Evolutionary conservation across 1,284 basidiomycete genomes (phyloP).

Genomic region (Prillingera fragicola): DNA sequence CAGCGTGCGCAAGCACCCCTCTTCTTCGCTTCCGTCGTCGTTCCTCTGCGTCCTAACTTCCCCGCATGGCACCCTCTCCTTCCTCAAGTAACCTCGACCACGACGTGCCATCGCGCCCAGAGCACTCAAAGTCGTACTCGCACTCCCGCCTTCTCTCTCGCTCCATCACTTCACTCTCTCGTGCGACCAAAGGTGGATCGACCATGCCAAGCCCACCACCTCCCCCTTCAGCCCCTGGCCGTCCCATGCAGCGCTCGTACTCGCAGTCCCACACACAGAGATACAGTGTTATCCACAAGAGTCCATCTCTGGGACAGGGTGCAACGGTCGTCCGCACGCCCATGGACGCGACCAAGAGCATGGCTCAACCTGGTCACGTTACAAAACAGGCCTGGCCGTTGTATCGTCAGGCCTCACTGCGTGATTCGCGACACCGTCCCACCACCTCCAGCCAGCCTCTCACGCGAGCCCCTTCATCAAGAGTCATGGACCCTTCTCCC

Average conservation of each 20-base stretch:
- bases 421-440: background rate
- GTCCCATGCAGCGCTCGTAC: conserved; percentile 11
- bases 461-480: too few relatives aligned
- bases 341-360: conserved; percentile 23
- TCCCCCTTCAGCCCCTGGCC: background rate
- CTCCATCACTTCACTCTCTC: background rate
- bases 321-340: conserved; percentile 31
- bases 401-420: conserved; percentile 8
- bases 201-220: background rate
- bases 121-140: too few relatives aligned
- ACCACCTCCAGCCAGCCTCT: too few relatives aligned
- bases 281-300: background rate
- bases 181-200: background rate
- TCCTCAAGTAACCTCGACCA: too few relatives aligned
- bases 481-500: too few relatives aligned
- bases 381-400: too few relatives aligned
- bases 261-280: conserved; percentile 8
- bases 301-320: conserved; percentile 22
- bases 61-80: too few relatives aligned
- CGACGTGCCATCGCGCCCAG: too few relatives aligned
- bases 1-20: too few relatives aligned
- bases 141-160: too few relatives aligned
- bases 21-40: too few relatives aligned
- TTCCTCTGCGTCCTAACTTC: too few relatives aligned
- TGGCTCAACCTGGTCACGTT: conserved; percentile 15